A percentile compares a stretch with the other conserved stretches of the same genome.
Conservation (phyloP, 2,329 filamentous ascomycete species). For the Seiridium cupressi region DNA sequence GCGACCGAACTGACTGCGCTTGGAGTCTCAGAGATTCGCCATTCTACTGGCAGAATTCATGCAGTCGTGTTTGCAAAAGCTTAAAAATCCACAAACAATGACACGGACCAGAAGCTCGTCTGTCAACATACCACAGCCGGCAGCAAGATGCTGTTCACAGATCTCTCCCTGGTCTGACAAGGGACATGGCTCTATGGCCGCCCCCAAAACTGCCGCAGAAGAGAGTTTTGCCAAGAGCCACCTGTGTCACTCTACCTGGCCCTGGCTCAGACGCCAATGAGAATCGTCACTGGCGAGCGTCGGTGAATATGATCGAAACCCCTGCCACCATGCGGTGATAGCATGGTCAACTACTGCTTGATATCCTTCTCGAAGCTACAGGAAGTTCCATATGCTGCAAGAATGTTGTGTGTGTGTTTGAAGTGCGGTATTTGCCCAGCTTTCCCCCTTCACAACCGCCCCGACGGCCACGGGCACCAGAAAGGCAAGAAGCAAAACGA, state of each 20-base stretch:
- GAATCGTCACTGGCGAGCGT: neutral
- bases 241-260: constrained; percentile 1
- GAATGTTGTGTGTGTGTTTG: neutral
- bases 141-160: neutral
- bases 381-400: neutral
- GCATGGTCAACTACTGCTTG: neutral
- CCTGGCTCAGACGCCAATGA: neutral
- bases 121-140: constrained; percentile 6
- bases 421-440: neutral
- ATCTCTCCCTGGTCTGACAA: neutral
- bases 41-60: constrained; percentile 17
- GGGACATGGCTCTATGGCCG: neutral
- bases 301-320: neutral
- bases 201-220: constrained; percentile 11
- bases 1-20: constrained; percentile 17
- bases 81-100: constrained; percentile 12
- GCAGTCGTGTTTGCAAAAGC: constrained; percentile 11
- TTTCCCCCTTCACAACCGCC: neutral
- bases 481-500: constrained; percentile 21
- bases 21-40: constrained; percentile 19
- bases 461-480: constrained; percentile 7
- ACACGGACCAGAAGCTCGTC: constrained; percentile 12
- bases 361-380: neutral
- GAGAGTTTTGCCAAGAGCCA: constrained; percentile 16
- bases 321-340: neutral